phyloP scores from a whole-genome alignment of 192 early-diverging fungal species.

The Phycomyces blakesleeanus region DNA sequence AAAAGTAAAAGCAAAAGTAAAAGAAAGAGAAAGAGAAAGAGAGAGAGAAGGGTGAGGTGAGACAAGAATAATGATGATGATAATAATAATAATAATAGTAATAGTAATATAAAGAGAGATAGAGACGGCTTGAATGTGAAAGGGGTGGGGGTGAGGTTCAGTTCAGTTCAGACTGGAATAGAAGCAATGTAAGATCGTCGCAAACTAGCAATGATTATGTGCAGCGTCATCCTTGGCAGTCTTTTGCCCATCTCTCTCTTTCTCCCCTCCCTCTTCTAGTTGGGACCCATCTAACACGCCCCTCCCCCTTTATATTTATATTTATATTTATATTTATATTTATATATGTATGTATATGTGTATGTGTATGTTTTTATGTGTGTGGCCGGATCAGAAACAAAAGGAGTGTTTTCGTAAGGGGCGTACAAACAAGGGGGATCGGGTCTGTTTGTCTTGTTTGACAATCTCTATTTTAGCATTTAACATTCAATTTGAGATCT shows the following conservation, averaged over 20 bases:
- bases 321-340: no score
- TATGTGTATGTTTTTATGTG: no score
- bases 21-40: neutral
- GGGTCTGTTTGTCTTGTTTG: neutral
- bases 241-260: neutral
- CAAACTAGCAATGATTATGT: constrained; percentile 4
- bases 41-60: neutral
- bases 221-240: constrained; percentile 2
- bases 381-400: neutral
- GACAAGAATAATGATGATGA: neutral
- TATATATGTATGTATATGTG: no score
- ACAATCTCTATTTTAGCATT: no score
- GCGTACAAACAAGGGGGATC: neutral
- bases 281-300: neutral
- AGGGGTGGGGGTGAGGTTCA: neutral
- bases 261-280: neutral
- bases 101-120: neutral
- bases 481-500: no score
- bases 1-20: neutral
- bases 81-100: neutral
- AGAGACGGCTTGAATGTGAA: neutral
- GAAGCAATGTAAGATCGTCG: neutral
- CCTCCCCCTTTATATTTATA: no score
- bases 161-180: constrained; percentile 6
- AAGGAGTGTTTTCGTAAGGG: neutral